Evolutionary conservation across 2,329 filamentous ascomycete species (phyloP).

Genomic region (Fusarium penzigii): DNA sequence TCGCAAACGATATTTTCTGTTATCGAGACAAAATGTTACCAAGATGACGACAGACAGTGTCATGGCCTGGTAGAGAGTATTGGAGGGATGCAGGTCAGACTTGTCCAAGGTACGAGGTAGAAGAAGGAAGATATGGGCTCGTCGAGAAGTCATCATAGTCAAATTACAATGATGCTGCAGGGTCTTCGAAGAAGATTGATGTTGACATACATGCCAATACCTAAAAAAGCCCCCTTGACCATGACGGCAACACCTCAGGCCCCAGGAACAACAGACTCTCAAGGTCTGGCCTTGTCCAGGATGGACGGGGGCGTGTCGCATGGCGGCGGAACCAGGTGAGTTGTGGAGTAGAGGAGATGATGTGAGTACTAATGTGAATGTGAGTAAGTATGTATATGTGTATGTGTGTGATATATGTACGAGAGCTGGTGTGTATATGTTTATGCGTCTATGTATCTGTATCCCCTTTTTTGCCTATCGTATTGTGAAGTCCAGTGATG

Average conservation of each 20-base stretch:
- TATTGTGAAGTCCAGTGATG: too few relatives aligned
- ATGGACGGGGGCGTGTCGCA: slow-evolving; percentile 25
- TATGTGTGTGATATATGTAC: neutral
- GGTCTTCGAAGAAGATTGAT: slow-evolving; percentile 21
- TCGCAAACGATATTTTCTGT: slow-evolving; percentile 1
- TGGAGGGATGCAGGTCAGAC: too few relatives aligned
- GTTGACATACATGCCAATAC: neutral
- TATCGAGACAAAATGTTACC: neutral
- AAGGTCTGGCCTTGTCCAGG: slow-evolving; percentile 9
- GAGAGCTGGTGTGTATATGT: neutral
- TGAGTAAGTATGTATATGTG: neutral
- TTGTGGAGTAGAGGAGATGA: slow-evolving; percentile 7
- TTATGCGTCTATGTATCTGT: too few relatives aligned
- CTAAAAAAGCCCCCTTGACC: neutral
- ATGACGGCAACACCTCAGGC: slow-evolving; percentile 17
- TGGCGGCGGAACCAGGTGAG: slow-evolving; percentile 17
- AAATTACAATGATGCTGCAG: slow-evolving; percentile 25
- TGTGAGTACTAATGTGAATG: neutral
- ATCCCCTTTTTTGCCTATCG: too few relatives aligned
- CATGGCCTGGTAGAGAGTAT: too few relatives aligned
- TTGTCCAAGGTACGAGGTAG: neutral
- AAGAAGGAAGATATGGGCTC: neutral
- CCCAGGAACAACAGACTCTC: slow-evolving; percentile 27
- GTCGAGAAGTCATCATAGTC: slow-evolving; percentile 6
- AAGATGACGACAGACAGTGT: neutral